Base-by-base conservation (phyloP, 2,329 filamentous ascomycete genomes). In the Ciborinia camelliae region DNA sequence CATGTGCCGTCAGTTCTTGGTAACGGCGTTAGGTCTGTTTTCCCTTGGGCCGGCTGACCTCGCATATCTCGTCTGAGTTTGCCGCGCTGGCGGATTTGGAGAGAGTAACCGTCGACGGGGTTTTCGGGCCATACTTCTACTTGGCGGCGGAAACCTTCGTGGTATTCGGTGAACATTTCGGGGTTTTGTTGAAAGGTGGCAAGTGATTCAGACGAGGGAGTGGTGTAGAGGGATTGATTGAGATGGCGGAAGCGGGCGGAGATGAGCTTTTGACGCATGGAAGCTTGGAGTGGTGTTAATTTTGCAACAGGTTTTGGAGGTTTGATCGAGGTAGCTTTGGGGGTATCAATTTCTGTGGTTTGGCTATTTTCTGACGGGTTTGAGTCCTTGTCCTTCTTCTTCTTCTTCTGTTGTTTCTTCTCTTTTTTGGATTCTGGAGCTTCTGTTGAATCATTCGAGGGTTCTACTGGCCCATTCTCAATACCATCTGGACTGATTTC, bases 61-160 rank as follows among this genome's bases (percentile, higher is more conserved):
- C 68, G 68, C 14, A 62, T 37, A 30, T 65, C 67, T 1, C 69
- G 68, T 32, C 77, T 77, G 26, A 86, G 78, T 55, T 82, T 84
- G 26, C 84, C 91, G n/a, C 94, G 86, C 20, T 78, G 75, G 20
- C 86, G 82, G 69, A 98, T 86, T 59, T 89, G 84, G 35, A 79
- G 75, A 69, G 97, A 88, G 79, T 96, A 98, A 65, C 85, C 86
- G 76, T 97, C 91, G 54, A 99, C 92, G 0, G 95, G 95, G 78
- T 99, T 99, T 74, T 94, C 91, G 9, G 95, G 95, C 95, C 95
- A 99, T 2, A 93, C 90, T 74, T 91, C 89, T 66, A 98, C 95
- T 79, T 99, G 95, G 62, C 93, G 90, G 1, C 93, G 90, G 82
- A 99, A 99, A 41, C 95, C 95, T 67, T 92, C 89, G 79, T 99